Evolutionary conservation across 2,329 filamentous ascomycete species (phyloP).

Genomic region (Hirsutella thompsonii): DNA sequence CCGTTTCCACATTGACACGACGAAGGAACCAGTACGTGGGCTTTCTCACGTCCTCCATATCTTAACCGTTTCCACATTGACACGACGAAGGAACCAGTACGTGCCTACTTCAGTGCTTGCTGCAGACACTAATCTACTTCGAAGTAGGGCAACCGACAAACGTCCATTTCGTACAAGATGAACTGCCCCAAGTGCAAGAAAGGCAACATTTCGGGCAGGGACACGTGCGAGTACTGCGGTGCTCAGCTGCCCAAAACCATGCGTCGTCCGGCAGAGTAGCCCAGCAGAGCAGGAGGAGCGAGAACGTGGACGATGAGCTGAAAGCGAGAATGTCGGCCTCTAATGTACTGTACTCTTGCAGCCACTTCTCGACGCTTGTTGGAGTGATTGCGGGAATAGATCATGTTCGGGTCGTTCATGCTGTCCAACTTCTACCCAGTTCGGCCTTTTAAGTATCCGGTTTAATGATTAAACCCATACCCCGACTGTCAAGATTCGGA

Average conservation of each 20-base stretch:
- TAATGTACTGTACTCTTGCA: no score
- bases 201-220: slow-evolving; percentile 1
- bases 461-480: background rate
- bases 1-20: background rate
- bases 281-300: background rate
- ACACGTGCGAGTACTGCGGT: slow-evolving; percentile 1
- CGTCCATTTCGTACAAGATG: background rate
- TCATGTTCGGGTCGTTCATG: no score
- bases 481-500: background rate
- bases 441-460: background rate
- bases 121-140: background rate
- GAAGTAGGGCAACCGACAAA: background rate
- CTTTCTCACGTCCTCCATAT: background rate
- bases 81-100: background rate
- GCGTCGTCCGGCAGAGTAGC: background rate
- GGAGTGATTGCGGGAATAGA: no score
- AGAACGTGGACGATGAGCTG: background rate
- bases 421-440: background rate
- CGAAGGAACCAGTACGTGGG: background rate
- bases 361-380: no score
- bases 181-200: slow-evolving; percentile 4
- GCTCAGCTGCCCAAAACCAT: slow-evolving; percentile 1
- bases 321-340: background rate
- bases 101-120: background rate
- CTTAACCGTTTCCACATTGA: background rate